These are phyloP conservation scores for Sporothrix inflata DNA, from an alignment of 2,329 filamentous ascomycete species.

Conservation along the genomic window DNA sequence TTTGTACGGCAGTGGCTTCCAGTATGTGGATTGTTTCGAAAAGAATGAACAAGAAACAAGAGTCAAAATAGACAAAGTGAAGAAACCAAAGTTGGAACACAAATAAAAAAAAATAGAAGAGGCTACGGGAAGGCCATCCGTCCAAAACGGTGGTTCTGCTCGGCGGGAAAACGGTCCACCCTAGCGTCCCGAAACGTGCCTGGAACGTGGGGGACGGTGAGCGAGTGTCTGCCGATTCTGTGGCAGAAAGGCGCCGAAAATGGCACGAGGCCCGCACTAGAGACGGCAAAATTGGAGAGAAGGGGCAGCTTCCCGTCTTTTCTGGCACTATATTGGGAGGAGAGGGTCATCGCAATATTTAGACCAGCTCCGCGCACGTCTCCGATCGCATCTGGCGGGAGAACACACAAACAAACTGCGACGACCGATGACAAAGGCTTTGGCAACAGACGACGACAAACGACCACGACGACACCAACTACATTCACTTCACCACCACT, in stretches of 20 bases:
- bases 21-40: too few relatives aligned
- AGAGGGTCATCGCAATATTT: conserved; percentile 3
- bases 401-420: neutral
- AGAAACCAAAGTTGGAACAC: too few relatives aligned
- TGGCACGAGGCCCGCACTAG: conserved; percentile 1
- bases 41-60: too few relatives aligned
- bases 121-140: neutral
- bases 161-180: neutral
- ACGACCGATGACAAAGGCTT: too few relatives aligned
- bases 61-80: too few relatives aligned
- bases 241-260: neutral
- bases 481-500: neutral
- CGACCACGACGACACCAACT: neutral
- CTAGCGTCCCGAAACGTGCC: conserved; percentile 11
- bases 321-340: conserved; percentile 9
- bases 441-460: neutral
- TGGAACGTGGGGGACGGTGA: neutral
- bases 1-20: too few relatives aligned
- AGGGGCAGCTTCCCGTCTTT: neutral
- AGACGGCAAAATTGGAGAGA: neutral
- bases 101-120: neutral
- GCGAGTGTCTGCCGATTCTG: neutral
- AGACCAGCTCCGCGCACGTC: neutral
- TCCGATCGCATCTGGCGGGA: neutral
- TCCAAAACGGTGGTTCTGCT: neutral